These are phyloP conservation scores for Boletellus ananiceps DNA, from an alignment of 768 basidiomycete genomes.

Conservation along the genomic window DNA sequence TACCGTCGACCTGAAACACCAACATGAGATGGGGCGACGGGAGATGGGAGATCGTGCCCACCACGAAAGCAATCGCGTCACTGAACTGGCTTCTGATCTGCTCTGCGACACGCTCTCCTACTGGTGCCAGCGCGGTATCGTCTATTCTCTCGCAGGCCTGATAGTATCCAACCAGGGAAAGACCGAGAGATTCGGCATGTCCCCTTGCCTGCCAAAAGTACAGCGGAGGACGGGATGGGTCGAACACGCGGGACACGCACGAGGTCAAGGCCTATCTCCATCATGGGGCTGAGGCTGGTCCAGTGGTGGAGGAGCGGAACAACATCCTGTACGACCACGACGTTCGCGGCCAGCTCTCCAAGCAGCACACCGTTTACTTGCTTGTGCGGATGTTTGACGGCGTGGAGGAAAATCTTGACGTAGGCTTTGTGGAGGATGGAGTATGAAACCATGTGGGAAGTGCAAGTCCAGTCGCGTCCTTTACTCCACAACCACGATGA, in stretches of 20 bases:
- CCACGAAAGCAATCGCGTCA: constrained; percentile 67
- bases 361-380: constrained; percentile 78
- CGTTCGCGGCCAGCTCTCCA: constrained; percentile 40
- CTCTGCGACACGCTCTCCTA: constrained; percentile 59
- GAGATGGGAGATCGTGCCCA: constrained; percentile 31
- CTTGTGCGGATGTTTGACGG: constrained; percentile 72
- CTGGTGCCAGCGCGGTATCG: constrained; percentile 56
- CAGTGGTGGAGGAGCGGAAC: constrained; percentile 81
- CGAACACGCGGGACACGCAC: constrained; percentile 36
- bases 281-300: constrained; percentile 80
- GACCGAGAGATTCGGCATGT: constrained; percentile 50
- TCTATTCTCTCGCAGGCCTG: constrained; percentile 65
- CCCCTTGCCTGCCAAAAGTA: constrained; percentile 45
- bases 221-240: background rate
- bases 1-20: constrained; percentile 52
- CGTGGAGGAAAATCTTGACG: constrained; percentile 71
- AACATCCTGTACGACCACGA: constrained; percentile 55
- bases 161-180: constrained; percentile 68
- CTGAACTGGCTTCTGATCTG: constrained; percentile 51
- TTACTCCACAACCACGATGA: constrained; percentile 12
- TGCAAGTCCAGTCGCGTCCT: too few species aligned
- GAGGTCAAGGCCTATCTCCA: constrained; percentile 79
- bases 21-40: constrained; percentile 5
- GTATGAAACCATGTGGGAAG: constrained; percentile 37
- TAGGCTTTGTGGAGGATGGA: constrained; percentile 59